Evolutionary conservation across 352 stramenopile genomes (phyloP).

Genomic region (Phytophthora citricola): DNA sequence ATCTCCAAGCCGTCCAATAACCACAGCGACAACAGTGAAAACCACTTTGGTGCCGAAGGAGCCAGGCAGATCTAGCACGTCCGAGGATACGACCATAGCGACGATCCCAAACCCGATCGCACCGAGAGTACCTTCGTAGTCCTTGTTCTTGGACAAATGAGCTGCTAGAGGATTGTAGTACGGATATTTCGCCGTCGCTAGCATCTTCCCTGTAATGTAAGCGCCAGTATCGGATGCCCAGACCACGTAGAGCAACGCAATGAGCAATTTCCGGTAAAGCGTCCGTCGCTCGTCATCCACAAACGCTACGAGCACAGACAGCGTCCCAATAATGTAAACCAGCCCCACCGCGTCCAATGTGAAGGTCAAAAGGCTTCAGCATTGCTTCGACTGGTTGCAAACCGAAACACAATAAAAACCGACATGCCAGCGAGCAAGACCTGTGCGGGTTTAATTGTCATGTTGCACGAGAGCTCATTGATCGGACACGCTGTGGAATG

Average conservation of each 20-base stretch:
- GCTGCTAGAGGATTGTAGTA: slow-evolving; percentile 85
- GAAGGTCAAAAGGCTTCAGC: slow-evolving; percentile 51
- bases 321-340: slow-evolving; percentile 65
- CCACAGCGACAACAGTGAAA: slow-evolving; percentile 90
- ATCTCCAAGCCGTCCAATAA: slow-evolving; percentile 94
- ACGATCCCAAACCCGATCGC: slow-evolving; percentile 83
- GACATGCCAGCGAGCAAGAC: slow-evolving; percentile 49
- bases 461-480: slow-evolving; percentile 57
- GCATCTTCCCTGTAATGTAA: slow-evolving; percentile 92
- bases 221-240: slow-evolving; percentile 92
- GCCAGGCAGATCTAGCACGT: slow-evolving; percentile 77
- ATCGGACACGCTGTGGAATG: slow-evolving; percentile 68
- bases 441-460: slow-evolving; percentile 38
- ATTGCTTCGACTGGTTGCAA: slow-evolving; percentile 37
- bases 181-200: slow-evolving; percentile 86
- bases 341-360: slow-evolving; percentile 62
- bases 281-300: slow-evolving; percentile 64
- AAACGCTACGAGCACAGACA: slow-evolving; percentile 62
- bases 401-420: slow-evolving; percentile 54
- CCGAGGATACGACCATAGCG: slow-evolving; percentile 79
- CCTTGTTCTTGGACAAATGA: slow-evolving; percentile 96
- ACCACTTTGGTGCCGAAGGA: slow-evolving; percentile 75
- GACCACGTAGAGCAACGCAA: slow-evolving; percentile 73
- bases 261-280: slow-evolving; percentile 66
- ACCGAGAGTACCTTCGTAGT: slow-evolving; percentile 94